A percentile compares a stretch with the other conserved stretches of the same genome.
Evolutionary conservation across 2,329 filamentous ascomycete species (phyloP).

Genomic region (Penicillium sp.): DNA sequence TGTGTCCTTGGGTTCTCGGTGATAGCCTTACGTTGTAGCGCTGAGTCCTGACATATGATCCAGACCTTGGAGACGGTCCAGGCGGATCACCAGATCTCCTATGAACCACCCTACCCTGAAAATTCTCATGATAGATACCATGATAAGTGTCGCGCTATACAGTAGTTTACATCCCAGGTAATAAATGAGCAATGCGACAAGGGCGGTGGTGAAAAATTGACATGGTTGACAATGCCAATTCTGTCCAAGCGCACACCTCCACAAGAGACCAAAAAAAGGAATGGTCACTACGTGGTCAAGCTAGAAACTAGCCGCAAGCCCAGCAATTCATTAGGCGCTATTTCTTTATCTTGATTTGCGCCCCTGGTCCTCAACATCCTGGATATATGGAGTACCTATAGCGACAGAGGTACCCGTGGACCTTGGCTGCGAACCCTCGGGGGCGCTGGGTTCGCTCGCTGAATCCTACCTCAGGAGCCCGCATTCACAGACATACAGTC

Average conservation of each 20-base stretch:
- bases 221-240: slow-evolving; percentile 9
- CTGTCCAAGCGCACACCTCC: slow-evolving; percentile 9
- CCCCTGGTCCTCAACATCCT: not conserved
- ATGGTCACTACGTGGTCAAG: slow-evolving; percentile 10
- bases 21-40: not conserved
- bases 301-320: slow-evolving; percentile 11
- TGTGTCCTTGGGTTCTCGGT: not conserved
- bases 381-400: not conserved
- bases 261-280: slow-evolving; percentile 5
- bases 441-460: not conserved
- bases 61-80: not conserved
- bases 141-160: slow-evolving; percentile 15
- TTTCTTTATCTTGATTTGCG: slow-evolving; percentile 7
- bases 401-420: slow-evolving; percentile 2
- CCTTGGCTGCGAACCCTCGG: slow-evolving; percentile 1
- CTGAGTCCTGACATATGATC: not conserved
- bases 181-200: slow-evolving; percentile 23
- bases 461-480: not conserved
- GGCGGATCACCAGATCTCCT: not conserved
- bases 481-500: not conserved
- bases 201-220: slow-evolving; percentile 1
- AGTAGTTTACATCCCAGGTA: not conserved
- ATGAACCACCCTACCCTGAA: slow-evolving; percentile 7
- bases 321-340: slow-evolving; percentile 7
- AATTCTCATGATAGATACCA: slow-evolving; percentile 6